Evolutionary conservation across 805 yeast genomes (phyloP), one percentile per base, ranked within the genome.

Genomic region (Saturnispora diversa): DNA sequence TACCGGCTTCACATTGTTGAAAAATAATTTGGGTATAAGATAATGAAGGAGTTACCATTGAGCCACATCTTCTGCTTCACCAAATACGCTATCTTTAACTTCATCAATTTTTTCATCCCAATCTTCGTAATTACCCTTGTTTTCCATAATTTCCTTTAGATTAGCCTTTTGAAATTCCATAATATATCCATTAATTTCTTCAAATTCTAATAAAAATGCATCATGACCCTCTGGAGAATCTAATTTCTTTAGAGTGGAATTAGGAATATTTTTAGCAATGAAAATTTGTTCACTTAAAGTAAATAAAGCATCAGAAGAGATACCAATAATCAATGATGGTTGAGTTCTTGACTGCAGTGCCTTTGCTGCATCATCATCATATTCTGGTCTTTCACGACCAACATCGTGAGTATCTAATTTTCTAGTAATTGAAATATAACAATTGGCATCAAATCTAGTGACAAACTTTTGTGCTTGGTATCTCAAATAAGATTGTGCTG

Each of bases 161-260:
- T 77, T 66, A 30, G 64, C 60, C 19, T 61, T 63, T 53, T 90
- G 68, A 60, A 90, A 92, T 3, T 73, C 74, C 32, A 74, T 62
- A 39, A 94, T 77, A 48, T 80, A 66, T 27, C 72, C 67, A 58
- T 92, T 84, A 43, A 92, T 86, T 38, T 77, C 75, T 37, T 76
- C 80, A 59, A 92, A 92, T 60, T 92, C 98, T 35, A 92, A 68
- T 45, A 92, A 64, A 56, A 92, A 92, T 2, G 97, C 98, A 65
- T 92, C 98, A 56, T 92, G 98, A 13, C 98, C 98, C 52, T 92
- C 98, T 10, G 90, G 92, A 1, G 97, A 87, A 47, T 83, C 75
- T 31, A 92, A 79, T 52, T 77, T 76, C 49, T 79, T 77, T 48
- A 92, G 65, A 6, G 51, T 58, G 1, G 94, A 70, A 50, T 82